These are phyloP conservation scores for Penicillium soppii DNA, from an alignment of 495 filamentous ascomycete genomes.

Conservation along the genomic window DNA sequence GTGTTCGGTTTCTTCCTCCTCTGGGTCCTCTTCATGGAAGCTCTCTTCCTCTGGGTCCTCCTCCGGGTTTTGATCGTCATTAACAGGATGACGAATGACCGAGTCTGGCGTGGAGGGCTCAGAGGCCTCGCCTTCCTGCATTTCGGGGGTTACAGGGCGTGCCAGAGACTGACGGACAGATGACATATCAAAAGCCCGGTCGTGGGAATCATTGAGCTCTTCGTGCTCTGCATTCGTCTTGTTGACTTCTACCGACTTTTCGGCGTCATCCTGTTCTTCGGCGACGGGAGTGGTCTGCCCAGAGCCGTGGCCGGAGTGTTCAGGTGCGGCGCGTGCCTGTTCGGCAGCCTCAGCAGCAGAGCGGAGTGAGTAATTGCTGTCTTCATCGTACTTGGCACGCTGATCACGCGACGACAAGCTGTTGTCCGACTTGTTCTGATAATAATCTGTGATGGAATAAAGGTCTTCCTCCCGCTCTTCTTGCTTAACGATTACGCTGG, in stretches of 20 bases:
- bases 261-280: not conserved
- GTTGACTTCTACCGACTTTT: not conserved
- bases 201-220: not conserved
- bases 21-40: slow-evolving; percentile 23
- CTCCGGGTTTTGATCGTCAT: slow-evolving; percentile 27
- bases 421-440: slow-evolving; percentile 48
- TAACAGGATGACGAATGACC: slow-evolving; percentile 78
- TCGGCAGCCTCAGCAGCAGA: slow-evolving; percentile 29
- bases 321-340: not conserved
- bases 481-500: slow-evolving; percentile 67
- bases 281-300: slow-evolving; percentile 36
- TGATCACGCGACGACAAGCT: slow-evolving; percentile 46
- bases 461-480: slow-evolving; percentile 64
- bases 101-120: slow-evolving; percentile 85
- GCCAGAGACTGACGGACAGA: slow-evolving; percentile 51
- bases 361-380: slow-evolving; percentile 52
- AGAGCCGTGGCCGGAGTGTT: slow-evolving; percentile 4
- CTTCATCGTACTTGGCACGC: slow-evolving; percentile 42
- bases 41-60: slow-evolving; percentile 19
- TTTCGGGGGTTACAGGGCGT: slow-evolving; percentile 66
- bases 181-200: slow-evolving; percentile 43
- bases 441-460: slow-evolving; percentile 64
- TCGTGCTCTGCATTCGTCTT: not conserved
- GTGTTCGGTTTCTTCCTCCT: slow-evolving; percentile 22
- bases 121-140: slow-evolving; percentile 46